A percentile compares a stretch with the other conserved stretches of the same genome.
Evolutionary conservation across 129 eudicot species (phyloP).

Genomic region (Chrysanthemum lavandulifolium): DNA sequence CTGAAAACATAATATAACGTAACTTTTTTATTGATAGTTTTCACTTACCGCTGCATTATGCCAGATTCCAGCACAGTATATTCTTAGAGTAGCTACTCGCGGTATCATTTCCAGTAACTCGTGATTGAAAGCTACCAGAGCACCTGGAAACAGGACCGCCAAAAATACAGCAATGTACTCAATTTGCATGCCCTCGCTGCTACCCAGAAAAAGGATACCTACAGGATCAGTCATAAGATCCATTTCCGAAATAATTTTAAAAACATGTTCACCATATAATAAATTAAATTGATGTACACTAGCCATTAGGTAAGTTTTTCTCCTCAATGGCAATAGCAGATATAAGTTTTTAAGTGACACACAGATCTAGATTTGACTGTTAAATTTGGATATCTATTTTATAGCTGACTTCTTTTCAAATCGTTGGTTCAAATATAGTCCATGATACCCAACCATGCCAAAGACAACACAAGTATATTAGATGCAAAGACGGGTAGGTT

Average conservation of each 20-base stretch:
- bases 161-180: constrained; percentile 84
- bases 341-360: too few species aligned
- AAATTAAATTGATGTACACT: neutral
- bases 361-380: too few species aligned
- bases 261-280: neutral
- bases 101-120: constrained; percentile 65
- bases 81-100: constrained; percentile 60
- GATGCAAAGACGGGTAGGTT: too few species aligned
- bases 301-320: neutral
- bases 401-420: too few species aligned
- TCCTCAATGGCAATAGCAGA: neutral
- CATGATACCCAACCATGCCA: too few species aligned
- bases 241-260: constrained; percentile 29
- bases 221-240: constrained; percentile 40
- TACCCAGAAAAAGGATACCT: constrained; percentile 45
- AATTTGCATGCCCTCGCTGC: constrained; percentile 96
- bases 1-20: neutral
- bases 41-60: constrained; percentile 90
- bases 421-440: too few species aligned
- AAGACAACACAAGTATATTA: too few species aligned
- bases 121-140: constrained; percentile 76
- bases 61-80: constrained; percentile 98
- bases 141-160: constrained; percentile 91
- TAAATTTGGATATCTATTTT: neutral
- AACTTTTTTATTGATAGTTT: neutral